These are phyloP conservation scores for Cydonia oblonga DNA, from an alignment of 331 rosid genomes.

Conservation along the genomic window DNA sequence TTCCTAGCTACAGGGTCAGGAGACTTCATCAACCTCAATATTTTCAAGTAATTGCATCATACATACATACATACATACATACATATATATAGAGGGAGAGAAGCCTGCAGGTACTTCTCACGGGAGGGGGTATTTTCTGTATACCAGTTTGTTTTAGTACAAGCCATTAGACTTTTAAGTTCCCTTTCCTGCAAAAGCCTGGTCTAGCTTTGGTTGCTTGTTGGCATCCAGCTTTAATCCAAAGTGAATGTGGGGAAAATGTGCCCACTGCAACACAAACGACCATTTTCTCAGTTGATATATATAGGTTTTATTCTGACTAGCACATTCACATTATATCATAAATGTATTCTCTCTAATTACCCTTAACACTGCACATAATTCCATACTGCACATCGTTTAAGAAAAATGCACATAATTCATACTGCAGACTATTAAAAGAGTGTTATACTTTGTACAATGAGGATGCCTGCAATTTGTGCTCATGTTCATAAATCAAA, in stretches of 20 bases:
- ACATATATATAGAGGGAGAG: constrained; percentile 7
- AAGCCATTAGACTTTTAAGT: constrained; percentile 55
- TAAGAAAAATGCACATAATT: background rate
- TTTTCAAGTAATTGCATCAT: background rate
- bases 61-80: background rate
- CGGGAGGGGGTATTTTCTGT: background rate
- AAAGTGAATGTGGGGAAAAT: constrained; percentile 94
- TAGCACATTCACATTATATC: background rate
- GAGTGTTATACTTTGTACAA: background rate
- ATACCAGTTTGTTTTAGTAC: constrained; percentile 29
- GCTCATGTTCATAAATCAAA: background rate
- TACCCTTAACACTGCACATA: background rate
- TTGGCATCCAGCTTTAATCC: constrained; percentile 84
- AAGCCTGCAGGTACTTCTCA: constrained; percentile 9
- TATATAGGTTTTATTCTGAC: background rate
- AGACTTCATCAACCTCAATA: constrained; percentile 29
- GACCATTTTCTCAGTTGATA: background rate
- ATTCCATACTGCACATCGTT: background rate
- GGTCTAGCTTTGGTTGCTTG: constrained; percentile 63
- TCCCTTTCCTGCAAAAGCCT: constrained; percentile 31
- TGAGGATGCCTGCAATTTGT: background rate
- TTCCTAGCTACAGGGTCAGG: constrained; percentile 18
- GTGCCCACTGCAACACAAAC: constrained; percentile 79
- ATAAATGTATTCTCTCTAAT: background rate
- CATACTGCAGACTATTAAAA: too few relatives aligned